A percentile compares a stretch with the other conserved stretches of the same genome.
These are phyloP conservation scores for Bruguiera parviflora DNA, from an alignment of 345 rosid species.

Conservation along the genomic window DNA sequence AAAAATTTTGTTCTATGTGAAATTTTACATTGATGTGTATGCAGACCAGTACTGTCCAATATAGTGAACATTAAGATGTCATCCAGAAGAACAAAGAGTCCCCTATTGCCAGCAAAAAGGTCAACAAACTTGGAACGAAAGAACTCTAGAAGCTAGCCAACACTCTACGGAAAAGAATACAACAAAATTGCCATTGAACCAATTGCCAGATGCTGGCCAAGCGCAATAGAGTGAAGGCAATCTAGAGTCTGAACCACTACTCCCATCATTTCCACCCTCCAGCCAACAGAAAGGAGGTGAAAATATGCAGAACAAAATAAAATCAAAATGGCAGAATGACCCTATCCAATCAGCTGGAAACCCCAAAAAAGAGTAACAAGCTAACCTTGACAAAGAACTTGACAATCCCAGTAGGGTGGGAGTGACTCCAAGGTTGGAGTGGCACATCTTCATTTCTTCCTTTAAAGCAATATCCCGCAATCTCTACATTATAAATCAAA, in stretches of 20 bases:
- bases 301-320: neutral
- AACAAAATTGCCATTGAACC: too few relatives aligned
- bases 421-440: constrained; percentile 37
- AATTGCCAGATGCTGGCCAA: too few relatives aligned
- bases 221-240: too few relatives aligned
- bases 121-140: neutral
- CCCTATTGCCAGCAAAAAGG: too few relatives aligned
- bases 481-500: constrained; percentile 34
- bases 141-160: neutral
- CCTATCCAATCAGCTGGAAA: too few relatives aligned
- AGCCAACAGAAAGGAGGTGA: too few relatives aligned
- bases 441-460: constrained; percentile 63
- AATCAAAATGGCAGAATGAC: neutral
- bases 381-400: constrained; percentile 69
- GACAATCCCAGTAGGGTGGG: constrained; percentile 86
- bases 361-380: neutral
- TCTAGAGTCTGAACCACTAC: too few relatives aligned
- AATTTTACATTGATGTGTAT: neutral
- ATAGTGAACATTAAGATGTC: neutral
- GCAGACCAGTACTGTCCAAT: too few relatives aligned
- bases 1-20: neutral
- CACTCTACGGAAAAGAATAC: too few relatives aligned
- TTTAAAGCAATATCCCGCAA: constrained; percentile 74
- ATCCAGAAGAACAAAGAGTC: too few relatives aligned
- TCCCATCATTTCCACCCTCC: too few relatives aligned